Evolutionary conservation across 208 protist genomes (phyloP).

Genomic region (Wallacemonas sp.): DNA sequence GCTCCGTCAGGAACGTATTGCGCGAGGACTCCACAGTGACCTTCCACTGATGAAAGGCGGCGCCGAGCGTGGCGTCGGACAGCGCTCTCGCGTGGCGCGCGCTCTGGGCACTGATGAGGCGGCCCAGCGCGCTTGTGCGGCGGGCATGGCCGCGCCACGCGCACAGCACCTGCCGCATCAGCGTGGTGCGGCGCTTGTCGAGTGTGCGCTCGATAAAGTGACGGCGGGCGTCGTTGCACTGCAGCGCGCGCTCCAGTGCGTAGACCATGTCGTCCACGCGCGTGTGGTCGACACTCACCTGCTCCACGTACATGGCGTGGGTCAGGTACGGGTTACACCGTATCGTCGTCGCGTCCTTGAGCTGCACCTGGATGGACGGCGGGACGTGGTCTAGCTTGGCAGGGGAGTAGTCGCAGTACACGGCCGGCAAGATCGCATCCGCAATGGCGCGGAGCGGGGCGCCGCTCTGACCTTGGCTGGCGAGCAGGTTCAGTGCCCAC

Average conservation of each 20-base stretch:
- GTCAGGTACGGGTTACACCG: slow-evolving; percentile 82
- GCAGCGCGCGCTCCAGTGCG: slow-evolving; percentile 37
- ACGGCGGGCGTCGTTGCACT: slow-evolving; percentile 49
- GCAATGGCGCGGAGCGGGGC: slow-evolving; percentile 40
- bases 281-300: slow-evolving; percentile 40
- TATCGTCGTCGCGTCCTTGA: slow-evolving; percentile 45
- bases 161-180: slow-evolving; percentile 30
- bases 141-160: slow-evolving; percentile 56
- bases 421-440: slow-evolving; percentile 60
- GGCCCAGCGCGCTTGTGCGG: slow-evolving; percentile 28
- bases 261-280: slow-evolving; percentile 34
- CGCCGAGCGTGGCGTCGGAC: slow-evolving; percentile 29
- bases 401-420: slow-evolving; percentile 76
- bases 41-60: slow-evolving; percentile 77
- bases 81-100: slow-evolving; percentile 33
- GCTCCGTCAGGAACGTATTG: slow-evolving; percentile 74
- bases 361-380: slow-evolving; percentile 55
- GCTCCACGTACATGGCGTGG: slow-evolving; percentile 81
- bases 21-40: slow-evolving; percentile 64
- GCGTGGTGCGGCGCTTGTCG: slow-evolving; percentile 30
- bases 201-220: slow-evolving; percentile 44
- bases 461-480: slow-evolving; percentile 25
- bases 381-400: slow-evolving; percentile 36
- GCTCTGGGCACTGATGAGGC: slow-evolving; percentile 43
- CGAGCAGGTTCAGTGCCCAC: slow-evolving; percentile 74